Evolutionary conservation across 176 grass and related monocot species (phyloP), one percentile per base, ranked within the genome.

Genomic region (Phyllostachys edulis): DNA sequence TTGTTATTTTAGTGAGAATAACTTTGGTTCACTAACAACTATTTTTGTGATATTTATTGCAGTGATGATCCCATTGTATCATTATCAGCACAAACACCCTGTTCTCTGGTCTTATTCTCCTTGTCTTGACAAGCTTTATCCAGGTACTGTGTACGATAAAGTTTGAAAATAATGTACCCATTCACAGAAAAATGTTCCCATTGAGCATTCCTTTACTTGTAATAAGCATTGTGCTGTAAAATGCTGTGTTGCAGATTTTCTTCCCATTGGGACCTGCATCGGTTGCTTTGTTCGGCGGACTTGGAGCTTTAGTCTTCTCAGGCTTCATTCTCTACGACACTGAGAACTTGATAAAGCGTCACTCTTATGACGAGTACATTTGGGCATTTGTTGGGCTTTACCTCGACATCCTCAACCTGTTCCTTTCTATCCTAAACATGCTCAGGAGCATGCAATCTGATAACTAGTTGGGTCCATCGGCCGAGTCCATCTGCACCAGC

Each of bases 51-150:
- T n/a, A n/a, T n/a, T n/a, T n/a, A n/a, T 38, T 38, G 37, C 37
- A 38, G 37, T 38, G 37, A 38, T 38, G 37, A 4, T 38, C 37
- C 37, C 37, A 38, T 38, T 38, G 63, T 96, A 99, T 75, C 88
- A 92, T 80, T 99, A 99, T 78, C 91, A 95, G 66, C 96, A 99
- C 76, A 96, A 88, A 79, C 96, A 99, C 74, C 96, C 96, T 99
- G 24, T 88, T 94, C 81, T 84, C 96, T 61, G 82, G 80, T 87
- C 91, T 99, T 63, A 72, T 84, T 75, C 85, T 99, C 83, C 93
- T 99, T 36, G 68, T 99, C n/a, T 71, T 96, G 52, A 94, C 90
- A 52, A 96, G 96, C 82, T 88, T 96, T 80, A 79, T 96, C 67
- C 96, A 99, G 96, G 96, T 95, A 93, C 45, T 38, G 29, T 52